These are phyloP conservation scores for Ballota nigra DNA, from an alignment of 257 asterid genomes.

Conservation along the genomic window DNA sequence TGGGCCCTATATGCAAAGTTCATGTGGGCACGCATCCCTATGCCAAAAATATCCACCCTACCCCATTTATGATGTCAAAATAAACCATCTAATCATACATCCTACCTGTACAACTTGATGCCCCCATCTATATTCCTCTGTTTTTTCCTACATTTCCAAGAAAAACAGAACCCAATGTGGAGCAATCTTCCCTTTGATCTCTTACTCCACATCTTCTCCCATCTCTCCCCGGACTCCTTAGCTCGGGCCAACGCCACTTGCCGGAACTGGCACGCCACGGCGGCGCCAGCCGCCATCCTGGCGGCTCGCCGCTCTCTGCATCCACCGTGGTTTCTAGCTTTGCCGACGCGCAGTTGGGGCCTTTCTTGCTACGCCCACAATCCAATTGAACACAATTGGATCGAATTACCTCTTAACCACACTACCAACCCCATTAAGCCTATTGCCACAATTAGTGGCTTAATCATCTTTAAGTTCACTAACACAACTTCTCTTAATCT, in stretches of 20 bases:
- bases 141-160: background rate
- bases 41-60: conserved; percentile 4
- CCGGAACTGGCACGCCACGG: conserved; percentile 56
- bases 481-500: conserved; percentile 42
- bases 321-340: conserved; percentile 69
- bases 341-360: conserved; percentile 44
- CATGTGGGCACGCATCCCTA: conserved; percentile 51
- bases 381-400: conserved; percentile 46
- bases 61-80: background rate
- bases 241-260: conserved; percentile 58
- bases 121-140: background rate
- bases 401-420: conserved; percentile 36
- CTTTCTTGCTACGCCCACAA: conserved; percentile 54
- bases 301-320: conserved; percentile 21
- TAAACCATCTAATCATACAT: too few relatives aligned
- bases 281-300: conserved; percentile 16
- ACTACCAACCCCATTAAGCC: conserved; percentile 38
- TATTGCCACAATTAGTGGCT: conserved; percentile 46
- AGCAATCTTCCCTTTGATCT: conserved; percentile 63
- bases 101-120: too few relatives aligned
- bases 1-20: background rate
- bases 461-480: conserved; percentile 40
- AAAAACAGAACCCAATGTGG: conserved; percentile 43
- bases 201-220: conserved; percentile 58
- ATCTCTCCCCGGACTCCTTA: conserved; percentile 69